Evolutionary conservation across 176 grass and related monocot genomes (phyloP).

Genomic region (Eragrostis curvula): DNA sequence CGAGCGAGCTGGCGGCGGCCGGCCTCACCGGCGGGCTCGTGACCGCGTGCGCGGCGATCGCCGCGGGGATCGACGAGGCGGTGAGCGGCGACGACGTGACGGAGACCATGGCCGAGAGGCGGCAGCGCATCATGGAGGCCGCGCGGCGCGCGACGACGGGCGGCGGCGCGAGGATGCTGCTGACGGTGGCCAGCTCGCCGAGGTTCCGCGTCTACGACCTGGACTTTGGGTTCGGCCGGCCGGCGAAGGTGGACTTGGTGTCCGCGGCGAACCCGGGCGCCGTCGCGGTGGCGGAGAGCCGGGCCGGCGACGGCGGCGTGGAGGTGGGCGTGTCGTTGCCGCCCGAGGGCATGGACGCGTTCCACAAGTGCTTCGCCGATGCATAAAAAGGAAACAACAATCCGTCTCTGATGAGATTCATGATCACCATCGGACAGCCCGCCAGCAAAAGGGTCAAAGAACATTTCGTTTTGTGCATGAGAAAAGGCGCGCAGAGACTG

Average conservation of each 20-base stretch:
- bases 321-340: conserved; percentile 48
- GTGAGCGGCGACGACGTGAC: not conserved
- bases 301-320: conserved; percentile 23
- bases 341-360: conserved; percentile 30
- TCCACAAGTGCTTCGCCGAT: conserved; percentile 26
- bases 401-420: no score
- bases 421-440: no score
- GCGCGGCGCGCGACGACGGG: no score
- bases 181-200: conserved; percentile 40
- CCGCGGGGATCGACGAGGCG: no score
- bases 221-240: conserved; percentile 47
- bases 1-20: no score
- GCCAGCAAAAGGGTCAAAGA: no score
- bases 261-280: conserved; percentile 26
- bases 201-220: conserved; percentile 48
- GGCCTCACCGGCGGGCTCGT: no score
- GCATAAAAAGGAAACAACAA: no score
- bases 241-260: conserved; percentile 40
- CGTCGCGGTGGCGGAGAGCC: conserved; percentile 39
- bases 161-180: not conserved
- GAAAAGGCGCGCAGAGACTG: no score
- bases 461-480: no score
- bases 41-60: no score
- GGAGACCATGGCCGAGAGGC: not conserved
- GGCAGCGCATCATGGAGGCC: not conserved